Conservation (phyloP, 1,284 basidiomycete species). For the Erythrobasidium hasegawianum region DNA sequence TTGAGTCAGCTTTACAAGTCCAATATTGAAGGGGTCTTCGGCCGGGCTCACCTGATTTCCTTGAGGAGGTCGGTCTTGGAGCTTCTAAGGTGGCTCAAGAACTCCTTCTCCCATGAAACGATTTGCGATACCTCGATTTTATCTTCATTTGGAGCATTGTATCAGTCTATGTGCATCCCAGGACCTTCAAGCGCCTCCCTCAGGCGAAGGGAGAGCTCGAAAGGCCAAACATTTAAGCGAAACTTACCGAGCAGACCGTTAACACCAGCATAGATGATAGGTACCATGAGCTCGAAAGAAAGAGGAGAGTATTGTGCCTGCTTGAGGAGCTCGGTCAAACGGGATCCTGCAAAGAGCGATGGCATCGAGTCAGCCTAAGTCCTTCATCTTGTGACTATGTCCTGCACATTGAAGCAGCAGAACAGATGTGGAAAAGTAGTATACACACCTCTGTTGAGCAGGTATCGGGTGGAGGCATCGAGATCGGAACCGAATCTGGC, state of each 20-base stretch:
- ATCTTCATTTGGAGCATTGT: constrained; percentile 60
- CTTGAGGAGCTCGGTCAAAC: constrained; percentile 97
- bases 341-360: constrained; percentile 93
- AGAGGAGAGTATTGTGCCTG: constrained; percentile 86
- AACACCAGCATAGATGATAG: constrained; percentile 98
- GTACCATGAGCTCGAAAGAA: constrained; percentile 92
- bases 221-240: constrained; percentile 3
- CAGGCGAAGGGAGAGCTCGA: no score
- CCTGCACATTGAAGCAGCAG: background rate
- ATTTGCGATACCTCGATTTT: constrained; percentile 90
- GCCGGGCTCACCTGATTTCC: constrained; percentile 56
- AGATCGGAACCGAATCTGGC: constrained; percentile 84
- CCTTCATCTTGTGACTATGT: background rate
- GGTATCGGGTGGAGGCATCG: constrained; percentile 79
- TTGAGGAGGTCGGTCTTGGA: constrained; percentile 48
- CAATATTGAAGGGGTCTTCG: background rate
- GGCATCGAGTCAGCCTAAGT: constrained; percentile 55
- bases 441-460: background rate
- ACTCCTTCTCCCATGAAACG: constrained; percentile 59
- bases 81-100: constrained; percentile 57
- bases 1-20: background rate
- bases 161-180: constrained; percentile 36
- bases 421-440: background rate
- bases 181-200: background rate
- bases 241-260: constrained; percentile 67